Evolutionary conservation across 768 basidiomycete species (phyloP).

Genomic region (Stropharia rugosoannulata): DNA sequence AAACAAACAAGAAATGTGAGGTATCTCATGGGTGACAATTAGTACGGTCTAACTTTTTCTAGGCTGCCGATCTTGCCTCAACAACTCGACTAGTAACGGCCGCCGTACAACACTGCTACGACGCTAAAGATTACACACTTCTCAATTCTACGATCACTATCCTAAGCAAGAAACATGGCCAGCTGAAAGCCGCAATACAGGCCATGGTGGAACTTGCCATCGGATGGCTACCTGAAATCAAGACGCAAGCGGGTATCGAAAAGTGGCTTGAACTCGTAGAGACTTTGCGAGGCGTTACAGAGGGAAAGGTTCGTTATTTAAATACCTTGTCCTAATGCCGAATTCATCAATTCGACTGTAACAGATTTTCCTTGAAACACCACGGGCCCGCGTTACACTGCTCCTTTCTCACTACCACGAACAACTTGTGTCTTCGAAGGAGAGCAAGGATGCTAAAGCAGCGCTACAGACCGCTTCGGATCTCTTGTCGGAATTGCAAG

Average conservation of each 20-base stretch:
- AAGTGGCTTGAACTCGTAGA: constrained; percentile 88
- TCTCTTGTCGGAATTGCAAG: constrained; percentile 90
- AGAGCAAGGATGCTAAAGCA: constrained; percentile 56
- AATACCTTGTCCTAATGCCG: neutral
- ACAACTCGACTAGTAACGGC: constrained; percentile 84
- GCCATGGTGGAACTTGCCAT: constrained; percentile 89
- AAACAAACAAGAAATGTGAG: constrained; percentile 94
- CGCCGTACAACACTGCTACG: constrained; percentile 69
- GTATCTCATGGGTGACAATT: neutral
- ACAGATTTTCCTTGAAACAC: constrained; percentile 95
- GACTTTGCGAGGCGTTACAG: constrained; percentile 87
- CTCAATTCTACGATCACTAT: constrained; percentile 68
- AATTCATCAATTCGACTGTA: neutral
- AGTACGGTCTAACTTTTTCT: constrained; percentile 5
- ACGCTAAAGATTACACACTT: constrained; percentile 64
- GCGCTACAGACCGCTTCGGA: constrained; percentile 87
- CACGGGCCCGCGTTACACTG: constrained; percentile 91
- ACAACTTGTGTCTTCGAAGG: constrained; percentile 47
- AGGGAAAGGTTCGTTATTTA: constrained; percentile 79
- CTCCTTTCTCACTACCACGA: constrained; percentile 87
- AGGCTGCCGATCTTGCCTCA: constrained; percentile 94
- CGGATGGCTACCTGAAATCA: constrained; percentile 78
- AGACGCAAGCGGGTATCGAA: constrained; percentile 61
- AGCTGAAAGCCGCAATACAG: constrained; percentile 87
- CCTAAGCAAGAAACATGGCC: constrained; percentile 95